These are phyloP conservation scores for Fusarium sp. DNA, from an alignment of 2,329 filamentous ascomycete species.

Conservation along the genomic window DNA sequence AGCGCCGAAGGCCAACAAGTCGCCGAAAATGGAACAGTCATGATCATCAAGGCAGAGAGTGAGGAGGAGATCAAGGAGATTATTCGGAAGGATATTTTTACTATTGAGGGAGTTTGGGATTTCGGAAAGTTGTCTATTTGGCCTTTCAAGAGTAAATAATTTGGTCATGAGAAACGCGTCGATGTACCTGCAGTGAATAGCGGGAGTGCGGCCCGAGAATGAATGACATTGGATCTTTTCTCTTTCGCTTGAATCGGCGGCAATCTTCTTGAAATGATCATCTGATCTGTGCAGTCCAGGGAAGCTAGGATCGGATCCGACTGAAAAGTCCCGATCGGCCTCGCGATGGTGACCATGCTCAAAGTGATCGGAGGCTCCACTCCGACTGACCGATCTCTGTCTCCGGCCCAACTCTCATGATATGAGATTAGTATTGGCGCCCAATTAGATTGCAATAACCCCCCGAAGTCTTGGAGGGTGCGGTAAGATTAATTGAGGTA, in stretches of 20 bases:
- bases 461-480: not conserved
- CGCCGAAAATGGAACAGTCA: not conserved
- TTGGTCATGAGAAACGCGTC: not conserved
- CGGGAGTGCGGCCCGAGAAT: not conserved
- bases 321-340: not conserved
- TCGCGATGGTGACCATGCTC: not conserved
- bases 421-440: not conserved
- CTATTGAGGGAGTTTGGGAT: not conserved
- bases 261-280: not conserved
- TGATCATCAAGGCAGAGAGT: not conserved
- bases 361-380: not conserved
- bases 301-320: not conserved
- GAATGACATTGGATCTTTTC: not conserved
- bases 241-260: not conserved
- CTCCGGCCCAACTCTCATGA: not conserved
- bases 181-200: not conserved
- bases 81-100: not conserved
- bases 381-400: not conserved
- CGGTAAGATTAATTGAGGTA: too few species aligned
- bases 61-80: not conserved
- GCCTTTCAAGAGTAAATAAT: not conserved
- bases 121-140: not conserved
- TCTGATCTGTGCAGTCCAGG: not conserved
- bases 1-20: not conserved
- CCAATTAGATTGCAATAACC: too few species aligned